phyloP scores from a whole-genome alignment of 2,329 filamentous ascomycete species.

The Fusarium scirpi region DNA sequence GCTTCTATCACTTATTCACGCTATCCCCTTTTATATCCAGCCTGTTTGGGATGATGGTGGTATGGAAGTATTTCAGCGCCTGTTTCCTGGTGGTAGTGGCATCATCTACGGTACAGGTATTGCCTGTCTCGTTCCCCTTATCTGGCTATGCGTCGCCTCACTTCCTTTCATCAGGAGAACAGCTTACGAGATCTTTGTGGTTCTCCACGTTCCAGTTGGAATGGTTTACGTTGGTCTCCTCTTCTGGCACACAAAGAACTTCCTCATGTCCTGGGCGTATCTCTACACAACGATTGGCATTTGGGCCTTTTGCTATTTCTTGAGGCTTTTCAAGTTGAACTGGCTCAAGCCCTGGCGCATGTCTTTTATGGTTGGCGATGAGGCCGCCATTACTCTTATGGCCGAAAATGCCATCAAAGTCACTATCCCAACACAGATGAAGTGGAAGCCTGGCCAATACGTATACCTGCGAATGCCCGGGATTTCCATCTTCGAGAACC shows the following conservation, averaged over 20 bases:
- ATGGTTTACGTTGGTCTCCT: constrained; percentile 84
- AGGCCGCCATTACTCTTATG: constrained; percentile 89
- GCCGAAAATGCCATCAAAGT: constrained; percentile 96
- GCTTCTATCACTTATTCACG: constrained; percentile 85
- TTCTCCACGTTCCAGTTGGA: constrained; percentile 84
- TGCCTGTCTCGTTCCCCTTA: constrained; percentile 82
- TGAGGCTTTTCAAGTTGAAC: constrained; percentile 87
- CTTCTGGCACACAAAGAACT: constrained; percentile 97
- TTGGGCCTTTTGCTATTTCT: constrained; percentile 79
- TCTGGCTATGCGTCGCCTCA: constrained; percentile 87
- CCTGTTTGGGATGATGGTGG: constrained; percentile 86
- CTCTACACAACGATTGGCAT: constrained; percentile 84
- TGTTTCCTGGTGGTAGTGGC: constrained; percentile 74
- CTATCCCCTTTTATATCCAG: constrained; percentile 88
- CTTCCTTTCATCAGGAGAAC: constrained; percentile 80
- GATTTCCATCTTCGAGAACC: constrained; percentile 90
- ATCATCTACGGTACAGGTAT: constrained; percentile 88
- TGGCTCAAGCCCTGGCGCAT: constrained; percentile 85
- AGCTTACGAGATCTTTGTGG: constrained; percentile 88
- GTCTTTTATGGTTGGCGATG: constrained; percentile 89
- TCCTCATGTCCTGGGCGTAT: constrained; percentile 89
- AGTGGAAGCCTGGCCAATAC: constrained; percentile 93
- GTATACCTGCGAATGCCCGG: constrained; percentile 95
- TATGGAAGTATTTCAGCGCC: constrained; percentile 74
- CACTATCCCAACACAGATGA: constrained; percentile 92